phyloP scores from a whole-genome alignment of 306 rosid species.

The Castanea sativa region DNA sequence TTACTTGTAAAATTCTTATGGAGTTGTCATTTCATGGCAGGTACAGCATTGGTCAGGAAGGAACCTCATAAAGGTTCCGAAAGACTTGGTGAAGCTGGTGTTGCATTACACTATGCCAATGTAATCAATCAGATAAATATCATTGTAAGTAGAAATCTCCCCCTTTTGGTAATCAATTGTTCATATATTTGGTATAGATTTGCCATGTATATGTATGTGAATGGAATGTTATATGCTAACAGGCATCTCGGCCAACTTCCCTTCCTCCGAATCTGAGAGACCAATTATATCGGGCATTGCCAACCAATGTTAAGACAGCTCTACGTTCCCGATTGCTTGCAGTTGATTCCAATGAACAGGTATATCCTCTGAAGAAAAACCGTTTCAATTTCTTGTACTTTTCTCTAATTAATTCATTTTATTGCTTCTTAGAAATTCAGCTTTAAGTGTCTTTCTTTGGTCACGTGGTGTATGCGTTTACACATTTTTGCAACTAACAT shows the following conservation, averaged over 20 bases:
- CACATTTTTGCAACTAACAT: background rate
- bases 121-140: conserved; percentile 72
- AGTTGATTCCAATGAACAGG: conserved; percentile 59
- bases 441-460: background rate
- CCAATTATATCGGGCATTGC: conserved; percentile 75
- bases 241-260: conserved; percentile 83
- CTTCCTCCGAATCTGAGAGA: conserved; percentile 82
- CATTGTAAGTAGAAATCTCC: conserved; percentile 56
- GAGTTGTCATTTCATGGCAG: conserved; percentile 42
- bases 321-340: conserved; percentile 64
- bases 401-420: background rate
- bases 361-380: conserved; percentile 23
- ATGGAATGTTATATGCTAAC: conserved; percentile 4
- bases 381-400: conserved; percentile 7
- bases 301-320: conserved; percentile 60
- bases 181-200: conserved; percentile 11
- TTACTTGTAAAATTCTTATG: conserved; percentile 3
- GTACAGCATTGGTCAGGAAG: conserved; percentile 8
- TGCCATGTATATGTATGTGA: conserved; percentile 11
- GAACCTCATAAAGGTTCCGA: conserved; percentile 40
- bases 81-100: conserved; percentile 83
- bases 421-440: conserved; percentile 1
- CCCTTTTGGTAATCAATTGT: background rate
- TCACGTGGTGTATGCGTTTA: conserved; percentile 4
- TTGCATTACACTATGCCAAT: conserved; percentile 93